Evolutionary conservation across 2,329 filamentous ascomycete genomes (phyloP).

Genomic region (Aspergillus neotritici): DNA sequence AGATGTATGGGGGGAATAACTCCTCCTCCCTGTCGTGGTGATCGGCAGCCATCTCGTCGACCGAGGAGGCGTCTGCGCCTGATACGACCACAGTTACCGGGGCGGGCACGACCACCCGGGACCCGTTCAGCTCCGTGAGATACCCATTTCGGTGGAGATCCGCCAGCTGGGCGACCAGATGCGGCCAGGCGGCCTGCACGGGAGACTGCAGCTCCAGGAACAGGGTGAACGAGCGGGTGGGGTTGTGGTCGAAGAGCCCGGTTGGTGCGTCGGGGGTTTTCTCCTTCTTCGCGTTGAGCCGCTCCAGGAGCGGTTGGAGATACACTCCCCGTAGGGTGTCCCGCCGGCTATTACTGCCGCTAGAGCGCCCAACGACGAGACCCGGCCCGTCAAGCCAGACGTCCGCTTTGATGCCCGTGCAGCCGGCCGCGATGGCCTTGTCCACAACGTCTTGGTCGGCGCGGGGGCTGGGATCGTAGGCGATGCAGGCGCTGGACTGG

Average conservation of each 20-base stretch:
- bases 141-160: constrained; percentile 17
- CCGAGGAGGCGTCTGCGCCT: constrained; percentile 1
- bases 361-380: constrained; percentile 18
- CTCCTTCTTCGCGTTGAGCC: constrained; percentile 11
- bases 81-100: constrained; percentile 22
- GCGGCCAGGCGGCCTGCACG: constrained; percentile 12
- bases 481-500: constrained; percentile 16
- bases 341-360: constrained; percentile 4
- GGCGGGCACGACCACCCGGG: constrained; percentile 11
- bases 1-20: neutral
- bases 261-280: neutral
- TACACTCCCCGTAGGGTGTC: constrained; percentile 18
- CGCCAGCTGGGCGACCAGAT: constrained; percentile 16
- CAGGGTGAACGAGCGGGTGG: constrained; percentile 17
- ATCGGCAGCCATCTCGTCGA: neutral
- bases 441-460: constrained; percentile 16
- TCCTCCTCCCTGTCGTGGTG: neutral
- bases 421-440: constrained; percentile 19
- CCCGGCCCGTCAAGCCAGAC: constrained; percentile 21
- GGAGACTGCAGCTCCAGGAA: constrained; percentile 20
- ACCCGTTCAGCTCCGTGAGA: constrained; percentile 20
- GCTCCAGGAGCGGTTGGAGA: constrained; percentile 18
- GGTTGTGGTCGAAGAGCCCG: constrained; percentile 10
- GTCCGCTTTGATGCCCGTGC: constrained; percentile 22
- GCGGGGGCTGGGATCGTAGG: constrained; percentile 16